Percentiles rank a stretch among this genome's conserved stretches.
Conservation (phyloP, 1,284 basidiomycete species). For the Pterulicium gracile region DNA sequence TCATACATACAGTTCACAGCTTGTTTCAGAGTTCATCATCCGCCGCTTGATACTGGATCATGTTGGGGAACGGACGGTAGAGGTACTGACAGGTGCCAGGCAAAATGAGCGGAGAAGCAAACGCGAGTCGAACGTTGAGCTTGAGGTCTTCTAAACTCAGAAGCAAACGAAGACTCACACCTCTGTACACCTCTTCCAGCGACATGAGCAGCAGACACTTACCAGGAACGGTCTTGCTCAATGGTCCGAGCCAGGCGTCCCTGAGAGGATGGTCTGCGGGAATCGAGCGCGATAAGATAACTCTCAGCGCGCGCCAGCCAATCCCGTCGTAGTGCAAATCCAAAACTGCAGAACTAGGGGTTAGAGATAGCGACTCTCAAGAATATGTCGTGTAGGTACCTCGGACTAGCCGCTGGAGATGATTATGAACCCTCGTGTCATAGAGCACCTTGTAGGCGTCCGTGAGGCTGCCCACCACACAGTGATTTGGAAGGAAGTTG, state of each 20-base stretch:
- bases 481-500: constrained; percentile 40
- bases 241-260: neutral
- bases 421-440: constrained; percentile 43
- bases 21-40: neutral
- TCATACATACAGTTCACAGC: too few relatives aligned
- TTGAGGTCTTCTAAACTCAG: neutral
- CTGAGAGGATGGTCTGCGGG: neutral
- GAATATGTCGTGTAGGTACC: neutral
- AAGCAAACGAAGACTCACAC: constrained; percentile 22
- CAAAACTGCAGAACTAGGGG: too few relatives aligned
- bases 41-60: constrained; percentile 26
- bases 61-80: constrained; percentile 35
- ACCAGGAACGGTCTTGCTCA: neutral
- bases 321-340: neutral
- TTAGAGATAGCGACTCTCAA: too few relatives aligned
- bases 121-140: too few relatives aligned
- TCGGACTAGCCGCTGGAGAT: constrained; percentile 32
- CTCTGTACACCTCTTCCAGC: constrained; percentile 37
- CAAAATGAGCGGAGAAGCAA: too few relatives aligned
- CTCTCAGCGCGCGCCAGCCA: neutral
- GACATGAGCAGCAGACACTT: neutral
- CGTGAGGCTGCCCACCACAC: constrained; percentile 28
- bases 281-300: neutral
- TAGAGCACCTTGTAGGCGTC: constrained; percentile 42
- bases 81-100: too few relatives aligned